Conservation (phyloP, 495 filamentous ascomycete species). For the Tetracladium setigerum region DNA sequence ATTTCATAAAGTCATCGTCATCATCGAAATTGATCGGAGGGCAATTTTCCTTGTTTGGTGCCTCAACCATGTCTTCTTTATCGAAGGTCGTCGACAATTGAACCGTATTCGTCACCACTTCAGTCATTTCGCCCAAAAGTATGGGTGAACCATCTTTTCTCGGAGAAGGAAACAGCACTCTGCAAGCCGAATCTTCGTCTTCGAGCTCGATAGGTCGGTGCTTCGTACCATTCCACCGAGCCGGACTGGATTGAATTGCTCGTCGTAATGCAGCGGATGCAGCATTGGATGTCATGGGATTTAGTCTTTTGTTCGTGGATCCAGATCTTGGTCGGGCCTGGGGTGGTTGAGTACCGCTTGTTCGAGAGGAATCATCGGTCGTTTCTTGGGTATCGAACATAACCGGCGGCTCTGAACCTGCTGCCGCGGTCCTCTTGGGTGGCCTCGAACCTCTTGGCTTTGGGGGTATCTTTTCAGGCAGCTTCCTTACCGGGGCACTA, state of each 20-base stretch:
- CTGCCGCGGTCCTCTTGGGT: slow-evolving; percentile 35
- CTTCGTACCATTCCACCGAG: slow-evolving; percentile 54
- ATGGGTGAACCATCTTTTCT: slow-evolving; percentile 52
- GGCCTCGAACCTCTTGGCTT: slow-evolving; percentile 35
- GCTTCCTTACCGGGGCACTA: slow-evolving; percentile 32
- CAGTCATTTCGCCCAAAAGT: slow-evolving; percentile 49
- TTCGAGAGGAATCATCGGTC: slow-evolving; percentile 9
- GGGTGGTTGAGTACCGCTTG: background rate
- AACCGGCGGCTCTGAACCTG: slow-evolving; percentile 25
- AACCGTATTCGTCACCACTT: slow-evolving; percentile 49
- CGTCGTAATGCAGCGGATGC: slow-evolving; percentile 50
- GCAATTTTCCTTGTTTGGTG: slow-evolving; percentile 34
- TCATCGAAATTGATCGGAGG: slow-evolving; percentile 15
- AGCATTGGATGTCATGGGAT: slow-evolving; percentile 34
- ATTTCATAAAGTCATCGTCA: slow-evolving; percentile 44
- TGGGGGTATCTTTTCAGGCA: slow-evolving; percentile 19
- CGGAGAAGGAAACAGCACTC: slow-evolving; percentile 72
- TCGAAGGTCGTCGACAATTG: slow-evolving; percentile 31
- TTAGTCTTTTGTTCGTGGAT: slow-evolving; percentile 25
- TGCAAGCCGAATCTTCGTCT: slow-evolving; percentile 48
- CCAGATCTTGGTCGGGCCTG: slow-evolving; percentile 26
- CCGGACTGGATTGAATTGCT: slow-evolving; percentile 66
- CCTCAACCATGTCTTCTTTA: slow-evolving; percentile 23
- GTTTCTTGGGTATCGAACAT: slow-evolving; percentile 7
- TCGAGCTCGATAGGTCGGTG: slow-evolving; percentile 60